Evolutionary conservation across 768 basidiomycete species (phyloP), one percentile per base, ranked within the genome.

Genomic region (Daedaleopsis nitida): DNA sequence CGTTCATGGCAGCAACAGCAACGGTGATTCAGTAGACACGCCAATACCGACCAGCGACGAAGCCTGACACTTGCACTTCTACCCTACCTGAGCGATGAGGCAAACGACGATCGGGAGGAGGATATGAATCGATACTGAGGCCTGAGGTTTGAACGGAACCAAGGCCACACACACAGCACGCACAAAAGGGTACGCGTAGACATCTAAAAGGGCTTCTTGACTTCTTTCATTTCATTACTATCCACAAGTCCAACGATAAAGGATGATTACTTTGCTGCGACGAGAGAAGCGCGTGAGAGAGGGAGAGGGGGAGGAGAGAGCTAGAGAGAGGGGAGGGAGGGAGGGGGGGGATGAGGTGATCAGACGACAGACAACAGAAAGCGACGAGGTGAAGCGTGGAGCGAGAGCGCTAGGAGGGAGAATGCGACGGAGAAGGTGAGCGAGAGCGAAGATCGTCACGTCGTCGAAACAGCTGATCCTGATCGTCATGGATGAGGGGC

Each of bases 201-300:
- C 39, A 42, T 17, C 17, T 42, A 13, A 6, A 19, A 38, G 39
- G 48, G 35, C 39, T 60, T 55, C 53, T 54, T 54, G 60, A 57
- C 60, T 61, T 61, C 60, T 61, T 56, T 48, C 49, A 48, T 57
- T 39, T 43, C 55, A 56, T 61, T 57, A 61, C 55, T 54, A 54
- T 55, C 60, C 42, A 55, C 45, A 52, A 16, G 45, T 35, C 35
- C 47, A 48, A 53, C 48, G 34, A 39, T 61, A 32, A 32, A 52
- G n/a, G 32, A 50, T 38, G 55, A 60, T 55, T 60, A 57, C 19
- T 48, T 35, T 38, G 32, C 51, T 35, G 34, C 34, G 51, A 52
- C 53, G 34, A 23, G 39, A 44, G n/a, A 17, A 21, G 35, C 11
- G 19, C 27, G 27, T 7, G 12, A 4, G 38, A 35, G 19, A 24